Evolutionary conservation across 2,329 filamentous ascomycete genomes (phyloP).

Genomic region (Mollisiaceae sp.): DNA sequence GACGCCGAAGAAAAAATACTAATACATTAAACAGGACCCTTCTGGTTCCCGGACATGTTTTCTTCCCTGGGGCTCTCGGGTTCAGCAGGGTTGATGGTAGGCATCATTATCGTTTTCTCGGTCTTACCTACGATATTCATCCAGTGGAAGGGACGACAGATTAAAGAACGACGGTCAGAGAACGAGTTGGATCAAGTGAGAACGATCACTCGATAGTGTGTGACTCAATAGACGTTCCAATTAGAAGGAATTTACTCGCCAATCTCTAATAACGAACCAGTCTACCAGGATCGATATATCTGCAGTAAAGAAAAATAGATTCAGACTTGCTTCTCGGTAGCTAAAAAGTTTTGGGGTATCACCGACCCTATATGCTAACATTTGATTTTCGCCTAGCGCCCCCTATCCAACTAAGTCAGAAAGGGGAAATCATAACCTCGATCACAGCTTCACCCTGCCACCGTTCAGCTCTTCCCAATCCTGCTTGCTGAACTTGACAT

Average conservation of each 20-base stretch:
- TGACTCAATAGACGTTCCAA: neutral
- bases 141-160: conserved; percentile 35
- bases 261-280: neutral
- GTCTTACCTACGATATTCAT: conserved; percentile 43
- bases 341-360: neutral
- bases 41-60: conserved; percentile 47
- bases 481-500: conserved; percentile 67
- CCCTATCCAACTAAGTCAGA: no score
- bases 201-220: conserved; percentile 17
- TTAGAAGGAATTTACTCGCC: neutral
- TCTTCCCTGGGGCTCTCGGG: conserved; percentile 40
- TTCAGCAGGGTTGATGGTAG: conserved; percentile 45
- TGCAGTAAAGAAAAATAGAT: neutral
- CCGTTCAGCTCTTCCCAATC: conserved; percentile 73
- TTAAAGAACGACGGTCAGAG: conserved; percentile 10
- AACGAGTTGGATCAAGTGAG: conserved; percentile 26
- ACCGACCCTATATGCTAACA: neutral
- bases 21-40: conserved; percentile 3
- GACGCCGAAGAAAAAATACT: neutral
- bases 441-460: conserved; percentile 62
- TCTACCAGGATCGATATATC: neutral
- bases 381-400: no score
- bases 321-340: no score
- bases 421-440: neutral
- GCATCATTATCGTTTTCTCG: conserved; percentile 43